Evolutionary conservation across 805 yeast genomes (phyloP).

Genomic region (Starmera amethionina): DNA sequence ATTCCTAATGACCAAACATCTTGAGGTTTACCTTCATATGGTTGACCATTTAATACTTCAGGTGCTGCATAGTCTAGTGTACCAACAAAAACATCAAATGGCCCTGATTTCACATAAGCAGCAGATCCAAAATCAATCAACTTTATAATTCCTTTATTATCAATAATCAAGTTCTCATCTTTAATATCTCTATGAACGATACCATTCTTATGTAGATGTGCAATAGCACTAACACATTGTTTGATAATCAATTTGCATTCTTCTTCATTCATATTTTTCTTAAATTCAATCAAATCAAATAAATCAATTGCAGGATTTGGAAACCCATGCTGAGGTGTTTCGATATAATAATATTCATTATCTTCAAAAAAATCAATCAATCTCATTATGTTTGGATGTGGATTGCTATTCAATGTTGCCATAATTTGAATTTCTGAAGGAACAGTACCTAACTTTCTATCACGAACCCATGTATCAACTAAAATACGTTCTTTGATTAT

Average conservation of each 20-base stretch:
- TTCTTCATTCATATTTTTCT: conserved; percentile 66
- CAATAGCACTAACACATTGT: conserved; percentile 71
- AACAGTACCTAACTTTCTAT: conserved; percentile 80
- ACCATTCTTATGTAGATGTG: conserved; percentile 76
- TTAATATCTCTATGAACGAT: conserved; percentile 92
- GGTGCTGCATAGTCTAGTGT: conserved; percentile 98
- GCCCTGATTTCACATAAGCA: conserved; percentile 82
- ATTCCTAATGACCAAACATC: conserved; percentile 98
- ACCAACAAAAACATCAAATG: conserved; percentile 95
- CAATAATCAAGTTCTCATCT: conserved; percentile 89
- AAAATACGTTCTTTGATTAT: conserved; percentile 87
- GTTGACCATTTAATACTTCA: conserved; percentile 81
- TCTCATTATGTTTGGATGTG: conserved; percentile 82
- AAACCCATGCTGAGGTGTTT: conserved; percentile 81
- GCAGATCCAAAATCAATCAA: conserved; percentile 95
- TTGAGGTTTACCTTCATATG: conserved; percentile 88
- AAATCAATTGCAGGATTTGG: conserved; percentile 83
- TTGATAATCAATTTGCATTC: conserved; percentile 72
- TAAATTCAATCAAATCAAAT: conserved; percentile 84
- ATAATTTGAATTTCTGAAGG: conserved; percentile 95
- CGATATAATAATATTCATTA: conserved; percentile 78
- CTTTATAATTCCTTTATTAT: conserved; percentile 69
- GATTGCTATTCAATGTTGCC: conserved; percentile 65
- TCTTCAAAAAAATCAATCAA: conserved; percentile 92
- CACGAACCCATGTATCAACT: conserved; percentile 97